Evolutionary conservation across 148 eudicot genomes (phyloP), one percentile per base, ranked within the genome.

Genomic region (Rhododendron ferrugineum): DNA sequence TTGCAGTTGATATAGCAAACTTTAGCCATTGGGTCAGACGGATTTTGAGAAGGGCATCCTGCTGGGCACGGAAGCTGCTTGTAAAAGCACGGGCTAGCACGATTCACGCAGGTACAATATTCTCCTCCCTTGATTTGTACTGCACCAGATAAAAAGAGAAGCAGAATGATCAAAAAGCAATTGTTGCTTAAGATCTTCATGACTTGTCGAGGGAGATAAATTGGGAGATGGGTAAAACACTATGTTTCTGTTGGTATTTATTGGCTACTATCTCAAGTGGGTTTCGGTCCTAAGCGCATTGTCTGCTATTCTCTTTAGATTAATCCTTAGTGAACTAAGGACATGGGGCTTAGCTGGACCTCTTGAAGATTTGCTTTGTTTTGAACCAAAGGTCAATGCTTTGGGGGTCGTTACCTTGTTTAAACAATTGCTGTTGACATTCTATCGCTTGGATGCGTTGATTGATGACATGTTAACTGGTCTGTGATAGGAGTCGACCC

Each of bases 1-100:
- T 87, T 7, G 75, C 97, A 95, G 86, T 93, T 83, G 50, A 93
- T 81, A 62, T 81, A 86, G 81, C 98, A 95, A 81, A 88, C 94
- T 88, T 93, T 95, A 83, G 91, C 92, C 74, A 88, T 89, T 2
- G 93, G 92, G 76, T 88, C 84, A 6, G 42, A 85, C 7, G 98
- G 91, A 28, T 49, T 49, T 11, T 79, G 40, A 0, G 89, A 64
- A 2, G 96, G 98, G 86, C 98, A 95, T 78, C 93, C 88, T 0
- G 6, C 64, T 13, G 98, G 98, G 88, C 96, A 93, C 1, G 80
- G 34, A 32, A 90, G 81, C 44, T 72, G 36, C 86, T 88, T 88
- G 15, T 89, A 89, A 79, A 89, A 91, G 77, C 93, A 91, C 18
- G 86, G 89, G 87, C 93, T 91, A 54, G 78, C 76, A 20, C 78